These are phyloP conservation scores for Alternaria ventricosa DNA, from an alignment of 2,329 filamentous ascomycete species.

Conservation along the genomic window DNA sequence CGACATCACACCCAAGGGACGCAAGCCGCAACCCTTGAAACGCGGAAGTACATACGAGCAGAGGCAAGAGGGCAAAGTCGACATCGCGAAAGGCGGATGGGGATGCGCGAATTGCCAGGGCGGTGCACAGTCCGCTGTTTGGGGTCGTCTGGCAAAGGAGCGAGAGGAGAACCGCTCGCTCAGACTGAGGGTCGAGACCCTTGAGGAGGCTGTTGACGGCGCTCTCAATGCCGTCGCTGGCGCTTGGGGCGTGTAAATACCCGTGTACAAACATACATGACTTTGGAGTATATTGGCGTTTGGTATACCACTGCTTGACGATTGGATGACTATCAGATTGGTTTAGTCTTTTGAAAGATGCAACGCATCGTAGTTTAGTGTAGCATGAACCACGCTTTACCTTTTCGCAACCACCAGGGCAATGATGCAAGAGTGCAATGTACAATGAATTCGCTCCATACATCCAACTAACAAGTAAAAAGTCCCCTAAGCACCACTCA, in stretches of 20 bases:
- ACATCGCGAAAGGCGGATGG: constrained; percentile 35
- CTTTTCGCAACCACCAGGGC: background rate
- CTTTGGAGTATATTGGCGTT: constrained; percentile 11
- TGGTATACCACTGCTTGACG: constrained; percentile 4
- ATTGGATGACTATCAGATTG: constrained; percentile 1
- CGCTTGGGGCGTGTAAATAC: constrained; percentile 33
- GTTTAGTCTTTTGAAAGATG: background rate
- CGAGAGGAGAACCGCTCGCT: constrained; percentile 64
- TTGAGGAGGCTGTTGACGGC: constrained; percentile 63
- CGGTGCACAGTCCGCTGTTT: constrained; percentile 54
- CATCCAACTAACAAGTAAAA: background rate
- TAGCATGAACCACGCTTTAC: constrained; percentile 1
- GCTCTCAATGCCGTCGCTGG: constrained; percentile 60
- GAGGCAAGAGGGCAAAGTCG: constrained; percentile 50
- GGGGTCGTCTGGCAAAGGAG: constrained; percentile 58
- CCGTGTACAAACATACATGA: constrained; percentile 2
- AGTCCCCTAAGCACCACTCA: background rate
- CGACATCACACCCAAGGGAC: constrained; percentile 37
- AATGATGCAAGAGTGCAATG: background rate
- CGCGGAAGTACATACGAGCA: constrained; percentile 47
- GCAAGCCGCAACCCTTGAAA: constrained; percentile 40
- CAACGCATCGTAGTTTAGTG: background rate
- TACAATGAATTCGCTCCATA: background rate
- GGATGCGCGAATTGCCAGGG: constrained; percentile 46
- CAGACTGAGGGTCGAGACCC: constrained; percentile 58